phyloP scores from a whole-genome alignment of 495 filamentous ascomycete species.

The Talaromyces stipitatus region DNA sequence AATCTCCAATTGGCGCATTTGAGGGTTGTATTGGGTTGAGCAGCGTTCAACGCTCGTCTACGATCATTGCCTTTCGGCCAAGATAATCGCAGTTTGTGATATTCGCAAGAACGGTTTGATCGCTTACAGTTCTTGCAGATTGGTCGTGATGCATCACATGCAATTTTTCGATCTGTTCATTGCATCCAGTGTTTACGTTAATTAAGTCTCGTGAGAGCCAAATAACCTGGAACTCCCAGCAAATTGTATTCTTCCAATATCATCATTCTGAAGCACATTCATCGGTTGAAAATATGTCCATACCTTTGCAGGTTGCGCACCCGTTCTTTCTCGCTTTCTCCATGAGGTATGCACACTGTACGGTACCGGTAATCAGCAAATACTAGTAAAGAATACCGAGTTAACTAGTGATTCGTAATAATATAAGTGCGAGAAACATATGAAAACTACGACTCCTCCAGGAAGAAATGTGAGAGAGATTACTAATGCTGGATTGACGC shows the following conservation, averaged over 20 bases:
- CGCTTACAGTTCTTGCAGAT: background rate
- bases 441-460: background rate
- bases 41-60: background rate
- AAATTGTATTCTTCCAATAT: no score
- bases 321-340: background rate
- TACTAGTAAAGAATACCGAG: background rate
- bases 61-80: background rate
- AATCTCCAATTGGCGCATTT: background rate
- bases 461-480: background rate
- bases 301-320: background rate
- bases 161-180: conserved; percentile 1
- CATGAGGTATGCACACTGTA: background rate
- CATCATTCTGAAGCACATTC: no score
- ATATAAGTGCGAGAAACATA: background rate
- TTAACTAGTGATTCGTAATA: background rate
- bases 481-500: background rate
- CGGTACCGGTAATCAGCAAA: background rate
- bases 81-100: background rate
- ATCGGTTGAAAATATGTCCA: background rate
- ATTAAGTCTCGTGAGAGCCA: no score
- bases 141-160: background rate
- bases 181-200: background rate
- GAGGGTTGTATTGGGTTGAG: background rate
- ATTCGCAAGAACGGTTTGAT: background rate
- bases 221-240: no score